Conservation (phyloP, 805 yeast genomes). For the Priceomyces medius region DNA sequence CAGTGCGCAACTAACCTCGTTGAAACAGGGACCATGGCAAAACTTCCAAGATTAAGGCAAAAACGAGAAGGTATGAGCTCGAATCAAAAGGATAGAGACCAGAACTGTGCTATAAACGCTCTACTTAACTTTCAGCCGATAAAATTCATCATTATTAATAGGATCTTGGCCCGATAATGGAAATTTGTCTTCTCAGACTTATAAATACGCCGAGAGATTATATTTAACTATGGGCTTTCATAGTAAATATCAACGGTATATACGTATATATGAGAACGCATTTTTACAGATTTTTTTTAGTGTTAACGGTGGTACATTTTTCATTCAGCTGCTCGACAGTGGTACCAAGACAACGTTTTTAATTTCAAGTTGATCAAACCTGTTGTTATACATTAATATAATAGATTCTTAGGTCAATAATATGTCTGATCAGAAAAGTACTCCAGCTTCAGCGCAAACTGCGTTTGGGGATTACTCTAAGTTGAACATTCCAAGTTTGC, state of each 20-base stretch:
- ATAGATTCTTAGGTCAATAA: not conserved
- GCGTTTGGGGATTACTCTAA: slow-evolving; percentile 63
- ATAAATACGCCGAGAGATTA: not conserved
- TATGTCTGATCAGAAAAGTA: slow-evolving; percentile 9
- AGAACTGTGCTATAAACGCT: no score
- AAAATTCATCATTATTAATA: no score
- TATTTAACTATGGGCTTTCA: not conserved
- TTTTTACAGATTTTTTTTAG: slow-evolving; percentile 3
- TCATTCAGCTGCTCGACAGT: slow-evolving; percentile 1
- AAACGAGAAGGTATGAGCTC: no score
- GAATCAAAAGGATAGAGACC: no score
- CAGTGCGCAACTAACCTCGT: slow-evolving; percentile 3
- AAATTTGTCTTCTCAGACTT: slow-evolving; percentile 1
- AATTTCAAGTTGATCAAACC: not conserved
- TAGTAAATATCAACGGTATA: not conserved
- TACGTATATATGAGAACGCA: slow-evolving; percentile 7
- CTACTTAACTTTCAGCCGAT: no score
- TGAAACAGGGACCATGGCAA: no score
- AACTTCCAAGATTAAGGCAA: no score
- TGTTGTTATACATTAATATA: slow-evolving; percentile 1
- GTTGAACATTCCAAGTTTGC: slow-evolving; percentile 54
- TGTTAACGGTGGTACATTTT: slow-evolving; percentile 3
- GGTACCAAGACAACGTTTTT: not conserved
- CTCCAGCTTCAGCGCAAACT: slow-evolving; percentile 32
- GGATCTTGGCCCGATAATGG: no score